A percentile compares a stretch with the other conserved stretches of the same genome.
Evolutionary conservation across 257 asterid species (phyloP).

Genomic region (Voacanga thouarsii): DNA sequence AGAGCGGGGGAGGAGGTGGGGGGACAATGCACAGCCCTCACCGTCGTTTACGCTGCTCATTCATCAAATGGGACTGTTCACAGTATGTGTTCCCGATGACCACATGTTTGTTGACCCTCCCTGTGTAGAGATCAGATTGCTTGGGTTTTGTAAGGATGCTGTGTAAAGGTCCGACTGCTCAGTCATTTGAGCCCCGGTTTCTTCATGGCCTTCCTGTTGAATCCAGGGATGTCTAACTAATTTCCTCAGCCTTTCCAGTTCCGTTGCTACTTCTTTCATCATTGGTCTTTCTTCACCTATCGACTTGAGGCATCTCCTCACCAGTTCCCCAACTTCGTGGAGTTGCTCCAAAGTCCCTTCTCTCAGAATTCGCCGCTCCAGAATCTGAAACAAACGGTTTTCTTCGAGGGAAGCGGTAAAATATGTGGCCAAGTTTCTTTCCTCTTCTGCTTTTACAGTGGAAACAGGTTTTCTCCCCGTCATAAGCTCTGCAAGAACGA

Average conservation of each 20-base stretch:
- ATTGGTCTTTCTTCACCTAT: constrained; percentile 42
- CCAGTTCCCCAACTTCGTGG: constrained; percentile 30
- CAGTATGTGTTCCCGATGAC: neutral
- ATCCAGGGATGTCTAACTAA: constrained; percentile 12
- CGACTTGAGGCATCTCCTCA: constrained; percentile 41
- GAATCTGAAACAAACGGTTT: constrained; percentile 29
- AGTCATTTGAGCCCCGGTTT: no score
- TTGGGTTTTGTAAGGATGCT: neutral
- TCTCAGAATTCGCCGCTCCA: constrained; percentile 34
- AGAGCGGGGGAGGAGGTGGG: no score
- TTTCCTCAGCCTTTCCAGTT: constrained; percentile 30
- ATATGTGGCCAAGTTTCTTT: constrained; percentile 33
- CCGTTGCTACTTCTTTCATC: constrained; percentile 54
- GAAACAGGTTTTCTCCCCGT: constrained; percentile 44
- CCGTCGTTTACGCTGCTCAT: no score
- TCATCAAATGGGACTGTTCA: neutral
- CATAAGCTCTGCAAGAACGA: constrained; percentile 56
- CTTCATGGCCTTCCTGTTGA: neutral
- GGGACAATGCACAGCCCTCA: no score
- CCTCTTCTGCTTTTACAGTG: constrained; percentile 9
- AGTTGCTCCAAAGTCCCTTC: constrained; percentile 44
- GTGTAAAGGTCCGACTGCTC: constrained; percentile 1
- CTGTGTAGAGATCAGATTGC: neutral
- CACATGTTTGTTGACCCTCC: neutral
- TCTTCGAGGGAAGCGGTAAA: constrained; percentile 31